Evolutionary conservation across 768 basidiomycete genomes (phyloP), one percentile per base, ranked within the genome.

Genomic region (Favolaschia claudopus): DNA sequence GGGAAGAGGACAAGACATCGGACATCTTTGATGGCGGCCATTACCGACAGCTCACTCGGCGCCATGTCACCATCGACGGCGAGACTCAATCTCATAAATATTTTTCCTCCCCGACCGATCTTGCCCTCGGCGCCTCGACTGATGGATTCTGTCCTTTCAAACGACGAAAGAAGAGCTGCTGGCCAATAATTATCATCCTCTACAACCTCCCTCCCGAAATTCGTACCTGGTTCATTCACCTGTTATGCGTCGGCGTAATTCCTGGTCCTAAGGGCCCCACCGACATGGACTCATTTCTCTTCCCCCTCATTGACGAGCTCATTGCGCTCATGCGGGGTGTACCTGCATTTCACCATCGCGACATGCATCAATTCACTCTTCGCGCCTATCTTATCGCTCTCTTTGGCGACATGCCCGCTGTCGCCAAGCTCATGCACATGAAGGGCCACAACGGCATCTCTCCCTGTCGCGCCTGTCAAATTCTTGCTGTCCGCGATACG

Each of bases 241-340:
- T 79, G 7, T 37, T 82, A 1, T 72, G 71, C 38, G 44, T 81
- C 14, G 75, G 78, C 2, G 64, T 79, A 29, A 77, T 83, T 34
- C 80, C 78, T 5, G 77, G 82, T 2, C 82, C 79, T 0, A 67
- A 67, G 13, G 69, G 69, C 24, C 75, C 80, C 0, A 71, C 73
- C 25, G 73, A 79, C 44, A 25, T 78, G 7, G 70, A 73, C 32
- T 78, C 79, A 0, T 83, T 82, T 47, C 67, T 76, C 0, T 62
- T 45, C 32, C 80, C 77, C 0, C 60, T 79, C 2, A 63, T 76
- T 5, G 63, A 79, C 4, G 80, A 82, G 55, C 58, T 70, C 19
- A 51, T 67, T 0, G 25, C 63, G 9, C 72, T 82, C 4, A 71
- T 72, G 0, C 15, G 53, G 22, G 77, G 79, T 8, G 70, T 79